These are phyloP conservation scores for Cladosporium sp. DNA, from an alignment of 2,329 filamentous ascomycete genomes.

Conservation along the genomic window DNA sequence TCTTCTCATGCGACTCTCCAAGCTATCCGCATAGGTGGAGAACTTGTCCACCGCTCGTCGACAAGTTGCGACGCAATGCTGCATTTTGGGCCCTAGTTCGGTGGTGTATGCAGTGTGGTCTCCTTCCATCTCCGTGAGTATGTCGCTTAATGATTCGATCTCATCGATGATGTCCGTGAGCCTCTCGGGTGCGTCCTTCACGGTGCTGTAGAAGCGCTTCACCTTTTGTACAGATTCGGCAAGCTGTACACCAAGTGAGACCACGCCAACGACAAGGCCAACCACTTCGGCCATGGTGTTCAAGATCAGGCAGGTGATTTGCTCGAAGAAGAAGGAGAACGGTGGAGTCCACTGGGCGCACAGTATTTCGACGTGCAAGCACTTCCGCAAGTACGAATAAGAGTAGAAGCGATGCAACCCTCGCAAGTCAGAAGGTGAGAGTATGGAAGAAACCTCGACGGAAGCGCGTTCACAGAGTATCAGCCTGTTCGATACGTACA, in stretches of 20 bases:
- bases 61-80: not conserved
- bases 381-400: not conserved
- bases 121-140: not conserved
- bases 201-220: not conserved
- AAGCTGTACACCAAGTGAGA: not conserved
- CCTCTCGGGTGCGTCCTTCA: not conserved
- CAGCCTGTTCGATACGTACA: not conserved
- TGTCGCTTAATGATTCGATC: not conserved
- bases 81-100: not conserved
- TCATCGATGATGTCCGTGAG: not conserved
- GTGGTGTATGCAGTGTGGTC: not conserved
- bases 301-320: not conserved
- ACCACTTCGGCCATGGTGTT: not conserved
- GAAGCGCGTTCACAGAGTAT: not conserved
- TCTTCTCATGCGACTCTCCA: not conserved
- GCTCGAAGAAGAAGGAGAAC: not conserved
- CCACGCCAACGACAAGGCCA: not conserved
- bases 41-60: not conserved
- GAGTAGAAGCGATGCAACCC: too few species aligned
- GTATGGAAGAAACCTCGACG: not conserved
- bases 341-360: too few species aligned
- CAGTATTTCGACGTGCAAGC: too few species aligned
- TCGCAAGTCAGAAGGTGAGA: not conserved
- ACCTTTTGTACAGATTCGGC: slow-evolving; percentile 4
- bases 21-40: not conserved